phyloP scores from a whole-genome alignment of 148 eudicot species.

The Nepenthes mirabilis region DNA sequence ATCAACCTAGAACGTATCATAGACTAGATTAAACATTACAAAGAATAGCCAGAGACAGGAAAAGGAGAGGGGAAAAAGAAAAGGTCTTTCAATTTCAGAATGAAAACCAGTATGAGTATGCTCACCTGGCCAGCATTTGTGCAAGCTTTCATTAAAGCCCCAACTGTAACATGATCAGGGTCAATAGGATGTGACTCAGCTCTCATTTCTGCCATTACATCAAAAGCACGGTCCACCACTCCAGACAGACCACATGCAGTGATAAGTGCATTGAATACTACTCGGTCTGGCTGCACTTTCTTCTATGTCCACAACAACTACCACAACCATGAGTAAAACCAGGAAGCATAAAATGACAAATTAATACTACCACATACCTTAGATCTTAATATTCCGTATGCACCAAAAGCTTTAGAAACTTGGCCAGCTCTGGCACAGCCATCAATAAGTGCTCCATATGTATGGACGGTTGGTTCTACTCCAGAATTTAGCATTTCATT shows the following conservation, averaged over 20 bases:
- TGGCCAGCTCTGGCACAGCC: conserved; percentile 98
- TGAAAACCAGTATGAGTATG: background rate
- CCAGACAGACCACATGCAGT: conserved; percentile 97
- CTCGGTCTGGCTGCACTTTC: conserved; percentile 99
- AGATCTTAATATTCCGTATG: conserved; percentile 92
- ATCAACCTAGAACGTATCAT: conserved; percentile 41
- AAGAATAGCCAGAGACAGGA: background rate
- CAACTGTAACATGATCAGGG: conserved; percentile 92
- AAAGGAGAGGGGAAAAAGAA: background rate
- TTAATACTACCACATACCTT: conserved; percentile 43
- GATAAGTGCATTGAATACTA: conserved; percentile 94
- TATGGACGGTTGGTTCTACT: conserved; percentile 84
- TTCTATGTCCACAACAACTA: conserved; percentile 43
- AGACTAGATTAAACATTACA: background rate
- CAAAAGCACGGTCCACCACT: conserved; percentile 97
- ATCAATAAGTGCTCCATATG: conserved; percentile 94
- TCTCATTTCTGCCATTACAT: conserved; percentile 83
- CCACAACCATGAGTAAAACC: background rate
- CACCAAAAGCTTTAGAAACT: conserved; percentile 98
- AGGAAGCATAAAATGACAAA: background rate
- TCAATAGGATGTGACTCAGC: conserved; percentile 64
- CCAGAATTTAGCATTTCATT: conserved; percentile 87
- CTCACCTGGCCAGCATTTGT: conserved; percentile 80
- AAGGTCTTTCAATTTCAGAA: background rate
- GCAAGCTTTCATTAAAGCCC: conserved; percentile 93